A percentile compares a stretch with the other conserved stretches of the same genome.
These are phyloP conservation scores for Beverwykella pulmonaria DNA, from an alignment of 495 filamentous ascomycete genomes.

Conservation along the genomic window DNA sequence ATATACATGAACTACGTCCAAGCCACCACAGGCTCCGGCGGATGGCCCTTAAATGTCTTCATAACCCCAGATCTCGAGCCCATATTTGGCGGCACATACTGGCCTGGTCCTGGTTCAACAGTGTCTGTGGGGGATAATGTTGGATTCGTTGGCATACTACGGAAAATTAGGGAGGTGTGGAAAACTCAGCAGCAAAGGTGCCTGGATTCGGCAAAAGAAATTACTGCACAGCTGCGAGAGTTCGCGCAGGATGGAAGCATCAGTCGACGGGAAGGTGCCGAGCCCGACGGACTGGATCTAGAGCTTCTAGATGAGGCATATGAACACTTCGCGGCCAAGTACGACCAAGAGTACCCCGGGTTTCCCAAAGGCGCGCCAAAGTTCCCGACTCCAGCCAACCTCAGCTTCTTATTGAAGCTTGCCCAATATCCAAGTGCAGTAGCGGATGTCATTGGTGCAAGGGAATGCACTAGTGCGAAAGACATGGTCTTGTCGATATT, in stretches of 20 bases:
- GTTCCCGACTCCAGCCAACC: conserved; percentile 85
- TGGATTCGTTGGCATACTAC: conserved; percentile 77
- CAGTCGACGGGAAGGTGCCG: conserved; percentile 52
- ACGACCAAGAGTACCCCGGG: conserved; percentile 76
- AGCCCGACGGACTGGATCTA: conserved; percentile 69
- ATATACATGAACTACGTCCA: conserved; percentile 99
- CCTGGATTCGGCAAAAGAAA: conserved; percentile 77
- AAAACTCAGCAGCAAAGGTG: conserved; percentile 78
- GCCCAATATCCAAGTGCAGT: conserved; percentile 72
- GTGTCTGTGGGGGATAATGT: conserved; percentile 57
- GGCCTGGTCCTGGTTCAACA: conserved; percentile 73
- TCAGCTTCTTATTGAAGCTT: conserved; percentile 80
- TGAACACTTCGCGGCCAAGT: conserved; percentile 73
- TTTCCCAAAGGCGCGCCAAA: conserved; percentile 77
- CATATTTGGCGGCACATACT: conserved; percentile 96
- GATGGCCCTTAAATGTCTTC: conserved; percentile 97
- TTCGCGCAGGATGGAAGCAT: conserved; percentile 87
- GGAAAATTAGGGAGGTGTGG: conserved; percentile 83
- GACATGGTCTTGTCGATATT: conserved; percentile 83
- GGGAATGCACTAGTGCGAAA: conserved; percentile 73
- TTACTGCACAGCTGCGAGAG: conserved; percentile 75
- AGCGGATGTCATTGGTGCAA: conserved; percentile 79
- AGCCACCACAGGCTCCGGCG: conserved; percentile 87
- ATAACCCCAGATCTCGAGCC: conserved; percentile 90
- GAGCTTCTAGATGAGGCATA: conserved; percentile 92